phyloP scores from a whole-genome alignment of 2,329 filamentous ascomycete genomes.

The Blastomyces percursus region DNA sequence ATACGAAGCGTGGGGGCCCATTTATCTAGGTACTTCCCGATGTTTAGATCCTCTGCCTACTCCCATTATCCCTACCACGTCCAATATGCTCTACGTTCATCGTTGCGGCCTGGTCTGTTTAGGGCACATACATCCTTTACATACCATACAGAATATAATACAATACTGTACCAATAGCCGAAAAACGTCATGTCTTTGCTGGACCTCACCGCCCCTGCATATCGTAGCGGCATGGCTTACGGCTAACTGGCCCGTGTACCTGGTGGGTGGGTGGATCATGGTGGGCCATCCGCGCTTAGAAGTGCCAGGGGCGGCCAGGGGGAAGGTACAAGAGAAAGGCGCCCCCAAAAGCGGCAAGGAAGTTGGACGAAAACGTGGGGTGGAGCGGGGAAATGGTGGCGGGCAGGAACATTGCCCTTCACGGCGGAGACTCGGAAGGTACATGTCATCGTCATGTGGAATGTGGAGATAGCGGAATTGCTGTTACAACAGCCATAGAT shows the following conservation, averaged over 20 bases:
- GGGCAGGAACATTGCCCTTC: constrained; percentile 11
- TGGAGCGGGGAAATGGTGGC: constrained; percentile 18
- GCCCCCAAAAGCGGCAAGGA: constrained; percentile 19
- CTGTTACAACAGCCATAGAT: not conserved
- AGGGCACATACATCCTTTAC: not conserved
- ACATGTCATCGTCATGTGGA: constrained; percentile 12
- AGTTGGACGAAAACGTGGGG: constrained; percentile 18
- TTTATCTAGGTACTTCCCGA: not conserved
- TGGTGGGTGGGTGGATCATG: not conserved
- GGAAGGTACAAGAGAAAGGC: not conserved
- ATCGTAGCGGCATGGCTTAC: not conserved
- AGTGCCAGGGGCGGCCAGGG: not conserved
- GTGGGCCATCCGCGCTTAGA: constrained; percentile 1
- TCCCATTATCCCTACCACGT: not conserved
- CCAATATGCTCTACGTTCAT: not conserved
- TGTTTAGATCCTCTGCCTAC: not conserved
- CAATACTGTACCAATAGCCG: constrained; percentile 1
- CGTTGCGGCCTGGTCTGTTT: not conserved
- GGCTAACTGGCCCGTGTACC: not conserved
- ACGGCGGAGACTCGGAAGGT: constrained; percentile 7
- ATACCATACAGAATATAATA: not conserved
- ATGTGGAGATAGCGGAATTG: not conserved
- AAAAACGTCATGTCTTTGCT: not conserved
- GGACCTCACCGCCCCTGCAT: not conserved
- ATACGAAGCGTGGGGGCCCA: not conserved